These are phyloP conservation scores for Pythium guiyangense DNA, from an alignment of 352 stramenopile genomes.

Conservation along the genomic window DNA sequence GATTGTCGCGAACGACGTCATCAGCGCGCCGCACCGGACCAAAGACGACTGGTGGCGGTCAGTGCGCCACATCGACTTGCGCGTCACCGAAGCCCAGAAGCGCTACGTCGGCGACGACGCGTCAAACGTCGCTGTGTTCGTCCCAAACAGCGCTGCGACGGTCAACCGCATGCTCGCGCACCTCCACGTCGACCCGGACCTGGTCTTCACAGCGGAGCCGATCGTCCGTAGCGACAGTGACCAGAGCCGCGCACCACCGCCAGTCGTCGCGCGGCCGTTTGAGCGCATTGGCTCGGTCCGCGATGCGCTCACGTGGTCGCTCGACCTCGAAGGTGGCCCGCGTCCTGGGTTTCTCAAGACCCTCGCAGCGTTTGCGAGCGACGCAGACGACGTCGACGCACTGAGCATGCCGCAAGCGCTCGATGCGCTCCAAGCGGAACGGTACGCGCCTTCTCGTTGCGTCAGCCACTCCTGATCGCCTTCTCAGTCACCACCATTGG, in stretches of 20 bases:
- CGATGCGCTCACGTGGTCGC: constrained; percentile 75
- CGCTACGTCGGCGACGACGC: constrained; percentile 45
- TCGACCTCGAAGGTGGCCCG: constrained; percentile 65
- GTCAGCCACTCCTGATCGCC: too few relatives aligned
- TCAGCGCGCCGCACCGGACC: constrained; percentile 52
- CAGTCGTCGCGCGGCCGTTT: constrained; percentile 35
- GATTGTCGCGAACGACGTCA: constrained; percentile 49
- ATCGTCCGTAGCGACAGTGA: constrained; percentile 4
- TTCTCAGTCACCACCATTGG: too few relatives aligned
- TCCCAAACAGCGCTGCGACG: constrained; percentile 44
- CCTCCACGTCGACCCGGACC: constrained; percentile 46
- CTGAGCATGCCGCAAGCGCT: constrained; percentile 39
- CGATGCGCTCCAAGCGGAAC: constrained; percentile 37
- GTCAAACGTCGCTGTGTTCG: constrained; percentile 78
- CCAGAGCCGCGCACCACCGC: constrained; percentile 10
- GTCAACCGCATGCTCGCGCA: constrained; percentile 50
- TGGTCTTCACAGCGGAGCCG: constrained; percentile 37
- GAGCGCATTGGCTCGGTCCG: constrained; percentile 44
- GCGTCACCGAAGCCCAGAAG: constrained; percentile 40
- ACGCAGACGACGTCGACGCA: constrained; percentile 41
- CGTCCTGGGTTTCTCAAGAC: constrained; percentile 52
- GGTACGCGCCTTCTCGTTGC: constrained; percentile 16
- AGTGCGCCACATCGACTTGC: constrained; percentile 68
- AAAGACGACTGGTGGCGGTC: constrained; percentile 53
- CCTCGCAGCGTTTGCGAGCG: constrained; percentile 54